Evolutionary conservation across 192 early-diverging fungal genomes (phyloP), one percentile per base, ranked within the genome.

Genomic region (Backusella liffmaniae): DNA sequence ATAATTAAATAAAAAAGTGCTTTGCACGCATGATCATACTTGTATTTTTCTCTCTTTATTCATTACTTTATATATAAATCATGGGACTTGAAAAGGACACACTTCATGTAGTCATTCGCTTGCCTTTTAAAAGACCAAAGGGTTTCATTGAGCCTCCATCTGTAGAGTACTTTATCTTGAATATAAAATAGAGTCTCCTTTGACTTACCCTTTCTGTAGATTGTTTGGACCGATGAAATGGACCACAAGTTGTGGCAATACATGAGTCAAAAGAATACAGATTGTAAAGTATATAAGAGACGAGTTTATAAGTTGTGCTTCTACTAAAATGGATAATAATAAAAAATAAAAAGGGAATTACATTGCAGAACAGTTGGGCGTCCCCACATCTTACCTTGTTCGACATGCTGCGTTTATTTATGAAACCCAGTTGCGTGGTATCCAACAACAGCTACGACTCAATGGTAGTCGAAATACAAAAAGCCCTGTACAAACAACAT

Each of bases 201-300:
- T 72, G 21, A 59, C 32, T 74, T 15, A 68, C 41, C 1, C 30
- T 26, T 39, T 6, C 29, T 66, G 16, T 76, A 88, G 88, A 77
- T 88, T 36, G 72, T 87, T 49, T 90, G 88, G 88, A 88, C 88
- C 32, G 87, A 90, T 59, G 82, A 82, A 53, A 88, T 88, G 88
- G 88, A 90, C 49, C 84, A 86, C 66, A 79, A 80, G 9, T 42
- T 90, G 30, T 90, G 88, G 88, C 80, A 86, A 53, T 80, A 84
- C 56, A 83, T 88, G 41, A 80, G 84, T 4, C 83, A 86, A 68
- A 90, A 86, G 62, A 85, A 88, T 41, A 81, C 85, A 9, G 88
- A 90, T 67, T 90, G 88, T 89, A 79, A 82, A 82, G 46, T 39
- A 36, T 26, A 0, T 26, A 77, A 59, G 29, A 16, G 36, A 32